Conservation (phyloP, 306 rosid species). For the Cicer arietinum region DNA sequence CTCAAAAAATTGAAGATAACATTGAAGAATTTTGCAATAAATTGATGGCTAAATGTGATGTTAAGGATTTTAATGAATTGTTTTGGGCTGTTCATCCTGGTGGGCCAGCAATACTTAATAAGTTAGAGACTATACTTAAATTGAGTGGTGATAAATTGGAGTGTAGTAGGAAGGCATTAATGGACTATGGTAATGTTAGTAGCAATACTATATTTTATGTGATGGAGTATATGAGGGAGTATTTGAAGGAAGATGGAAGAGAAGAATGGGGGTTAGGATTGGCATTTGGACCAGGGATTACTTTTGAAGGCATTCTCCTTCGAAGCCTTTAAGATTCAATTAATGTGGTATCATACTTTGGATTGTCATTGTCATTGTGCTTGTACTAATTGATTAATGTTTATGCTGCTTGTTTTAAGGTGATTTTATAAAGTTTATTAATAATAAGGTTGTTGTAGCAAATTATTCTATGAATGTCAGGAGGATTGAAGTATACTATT, state of each 20-base stretch:
- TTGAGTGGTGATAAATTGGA: constrained; percentile 68
- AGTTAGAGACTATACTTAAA: constrained; percentile 63
- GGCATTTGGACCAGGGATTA: constrained; percentile 97
- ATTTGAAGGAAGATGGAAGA: constrained; percentile 51
- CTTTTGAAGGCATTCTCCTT: constrained; percentile 93
- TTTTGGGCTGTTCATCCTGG: constrained; percentile 99
- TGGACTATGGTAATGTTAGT: constrained; percentile 92
- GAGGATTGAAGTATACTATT: no score
- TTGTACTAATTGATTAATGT: no score
- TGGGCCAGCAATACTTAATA: constrained; percentile 89
- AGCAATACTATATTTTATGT: constrained; percentile 94
- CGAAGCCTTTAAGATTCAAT: constrained; percentile 62
- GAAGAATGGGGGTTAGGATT: constrained; percentile 96
- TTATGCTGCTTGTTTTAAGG: no score
- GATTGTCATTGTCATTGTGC: no score
- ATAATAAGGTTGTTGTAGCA: no score
- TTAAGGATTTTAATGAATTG: constrained; percentile 67
- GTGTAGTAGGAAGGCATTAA: constrained; percentile 80
- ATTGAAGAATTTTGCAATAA: constrained; percentile 83
- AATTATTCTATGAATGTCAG: no score
- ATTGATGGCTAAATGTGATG: constrained; percentile 54
- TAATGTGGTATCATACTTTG: no score
- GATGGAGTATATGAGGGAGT: constrained; percentile 85
- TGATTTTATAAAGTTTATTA: no score
- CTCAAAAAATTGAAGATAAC: constrained; percentile 86